Conservation (phyloP, 805 yeast genomes). For the Metschnikowia aberdeeniae region DNA sequence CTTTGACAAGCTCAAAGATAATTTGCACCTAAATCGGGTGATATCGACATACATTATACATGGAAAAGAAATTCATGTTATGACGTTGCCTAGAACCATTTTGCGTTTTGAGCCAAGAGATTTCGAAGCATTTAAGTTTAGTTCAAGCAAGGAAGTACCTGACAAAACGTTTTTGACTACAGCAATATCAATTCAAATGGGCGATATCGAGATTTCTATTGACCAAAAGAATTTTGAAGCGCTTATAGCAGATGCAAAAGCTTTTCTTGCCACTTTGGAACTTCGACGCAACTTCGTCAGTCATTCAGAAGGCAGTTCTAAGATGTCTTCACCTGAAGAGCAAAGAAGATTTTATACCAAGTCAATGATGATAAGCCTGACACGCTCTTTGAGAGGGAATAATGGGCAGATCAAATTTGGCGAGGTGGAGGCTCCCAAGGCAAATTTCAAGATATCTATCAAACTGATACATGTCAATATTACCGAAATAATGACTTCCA, state of each 20-base stretch:
- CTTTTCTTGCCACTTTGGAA: background rate
- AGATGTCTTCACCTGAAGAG: background rate
- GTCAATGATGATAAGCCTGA: constrained; percentile 6
- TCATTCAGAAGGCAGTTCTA: background rate
- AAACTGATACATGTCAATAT: constrained; percentile 19
- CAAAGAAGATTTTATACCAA: background rate
- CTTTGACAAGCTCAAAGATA: constrained; percentile 31
- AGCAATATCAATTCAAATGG: constrained; percentile 11
- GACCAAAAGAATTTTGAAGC: constrained; percentile 1
- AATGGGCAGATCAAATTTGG: constrained; percentile 7
- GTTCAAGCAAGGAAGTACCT: constrained; percentile 2
- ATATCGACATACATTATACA: constrained; percentile 1
- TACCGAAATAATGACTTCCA: constrained; percentile 16
- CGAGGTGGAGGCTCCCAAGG: constrained; percentile 28
- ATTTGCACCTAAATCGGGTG: constrained; percentile 32
- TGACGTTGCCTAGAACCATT: constrained; percentile 16
- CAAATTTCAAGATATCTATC: constrained; percentile 31
- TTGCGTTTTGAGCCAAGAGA: constrained; percentile 12
- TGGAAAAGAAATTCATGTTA: constrained; percentile 12
- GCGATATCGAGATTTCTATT: constrained; percentile 13
- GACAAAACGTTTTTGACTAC: constrained; percentile 1
- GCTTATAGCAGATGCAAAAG: background rate
- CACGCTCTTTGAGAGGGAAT: constrained; percentile 10
- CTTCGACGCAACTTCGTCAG: constrained; percentile 1
- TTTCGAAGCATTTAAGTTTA: constrained; percentile 17